Base-by-base conservation (phyloP, 345 rosid genomes). In the Gynandropsis gynandra region DNA sequence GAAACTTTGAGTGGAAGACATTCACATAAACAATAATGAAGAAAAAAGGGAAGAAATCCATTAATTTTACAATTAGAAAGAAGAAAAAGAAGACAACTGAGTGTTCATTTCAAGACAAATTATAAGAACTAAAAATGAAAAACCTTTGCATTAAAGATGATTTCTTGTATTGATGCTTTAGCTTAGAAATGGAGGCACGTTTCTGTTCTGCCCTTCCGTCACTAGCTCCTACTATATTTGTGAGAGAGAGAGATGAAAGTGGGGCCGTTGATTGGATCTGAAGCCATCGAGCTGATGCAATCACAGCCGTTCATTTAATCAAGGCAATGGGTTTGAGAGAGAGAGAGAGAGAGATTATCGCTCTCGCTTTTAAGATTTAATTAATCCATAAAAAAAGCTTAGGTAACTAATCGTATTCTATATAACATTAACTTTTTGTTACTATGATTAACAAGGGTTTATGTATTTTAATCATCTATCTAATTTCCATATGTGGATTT, bases 291-390 rank as follows among this genome's bases (percentile, higher is more conserved):
- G 20, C 42, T 53, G 19, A 32, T 47, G 48, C 47, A 12, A 85
- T 75, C 79, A 50, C 71, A 53, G 54, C 86, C 92, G 80, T 82
- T 82, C 80, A 78, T 77, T 79, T 65, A 14, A 56, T 36, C 29
- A 24, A 24, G n/a, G n/a, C n/a, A n/a, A 24, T 5, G 5, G 29
- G 29, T 2, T 2, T 24, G 29, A 24, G 5, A 24, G 2, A 24
- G 29, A 24, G 5, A 24, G 5, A 5, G 4, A 24, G 29, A 2
- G 29, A 24, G 5, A 24, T 5, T 5, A 24, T 24, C 29, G 5
- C 29, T 24, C 29, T 2, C 29, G 2, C 29, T 24, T 5, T 24
- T 5, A 24, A 24, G 29, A 2, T 24, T 24, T 24, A 5, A n/a
- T n/a, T n/a, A n/a, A n/a, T n/a, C n/a, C n/a, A n/a, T n/a, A n/a